These are phyloP conservation scores for Gynostemma pentaphyllum DNA, from an alignment of 306 rosid species.

Conservation along the genomic window DNA sequence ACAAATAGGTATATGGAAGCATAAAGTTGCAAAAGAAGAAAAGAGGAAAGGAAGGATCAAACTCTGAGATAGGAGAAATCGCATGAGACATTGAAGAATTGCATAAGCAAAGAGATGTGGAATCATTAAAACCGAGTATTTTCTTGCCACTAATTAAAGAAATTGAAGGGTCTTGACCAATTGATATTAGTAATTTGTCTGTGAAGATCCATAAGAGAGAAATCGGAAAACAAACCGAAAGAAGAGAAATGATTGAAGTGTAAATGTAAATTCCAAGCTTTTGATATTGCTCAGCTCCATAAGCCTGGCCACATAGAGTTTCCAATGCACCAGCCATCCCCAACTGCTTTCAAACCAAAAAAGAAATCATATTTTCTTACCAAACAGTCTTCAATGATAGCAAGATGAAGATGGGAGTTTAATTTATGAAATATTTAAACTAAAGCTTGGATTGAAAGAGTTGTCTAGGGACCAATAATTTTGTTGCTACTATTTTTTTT, in stretches of 20 bases:
- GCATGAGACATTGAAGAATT: conserved; percentile 31
- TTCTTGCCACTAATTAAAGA: conserved; percentile 30
- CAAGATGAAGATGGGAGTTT: no score
- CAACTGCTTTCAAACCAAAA: conserved; percentile 34
- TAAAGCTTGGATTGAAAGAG: no score
- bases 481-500: no score
- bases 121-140: conserved; percentile 30
- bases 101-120: conserved; percentile 38
- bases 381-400: no score
- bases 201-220: conserved; percentile 32
- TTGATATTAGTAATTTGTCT: conserved; percentile 26
- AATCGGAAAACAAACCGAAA: conserved; percentile 31
- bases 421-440: no score
- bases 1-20: conserved; percentile 29
- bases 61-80: conserved; percentile 39
- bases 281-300: conserved; percentile 36
- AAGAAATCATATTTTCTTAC: no score
- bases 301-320: conserved; percentile 51
- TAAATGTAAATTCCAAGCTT: conserved; percentile 32
- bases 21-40: conserved; percentile 23
- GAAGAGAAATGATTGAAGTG: conserved; percentile 29
- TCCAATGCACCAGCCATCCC: conserved; percentile 60
- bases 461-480: no score
- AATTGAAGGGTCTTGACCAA: conserved; percentile 37
- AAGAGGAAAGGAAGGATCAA: conserved; percentile 31